Evolutionary conservation across 768 basidiomycete species (phyloP), one percentile per base, ranked within the genome.

Genomic region (Podaxis carcinomalis): DNA sequence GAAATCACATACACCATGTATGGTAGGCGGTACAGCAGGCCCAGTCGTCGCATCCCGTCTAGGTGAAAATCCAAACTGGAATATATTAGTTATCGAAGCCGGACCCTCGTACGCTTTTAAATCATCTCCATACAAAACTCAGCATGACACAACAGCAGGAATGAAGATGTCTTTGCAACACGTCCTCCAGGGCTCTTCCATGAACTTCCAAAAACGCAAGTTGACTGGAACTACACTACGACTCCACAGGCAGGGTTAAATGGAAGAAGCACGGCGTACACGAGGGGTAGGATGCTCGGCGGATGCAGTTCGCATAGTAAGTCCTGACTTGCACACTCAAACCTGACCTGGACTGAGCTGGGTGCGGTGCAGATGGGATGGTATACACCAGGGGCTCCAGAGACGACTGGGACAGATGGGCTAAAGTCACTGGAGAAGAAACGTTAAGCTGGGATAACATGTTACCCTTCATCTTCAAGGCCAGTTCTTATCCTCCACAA

Each of bases 391-490:
- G 74, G 5, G 75, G 75, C 27, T 68, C 73, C 1, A 53, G 64
- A 19, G 72, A 74, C 5, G 75, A 76, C 50, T 75, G 66, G 51
- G 68, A 77, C 62, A 67, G 71, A 4, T 75, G 66, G 61, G 75
- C 74, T 11, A 58, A 28, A 0, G 39, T 74, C 9, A 70, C 72
- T 28, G 66, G 68, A 4, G 73, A 74, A 47, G 52, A 53, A 3
- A 71, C 74, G 0, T 76, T 73, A 71, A 71, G 66, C 14, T 75
- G 75, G 75, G 61, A 73, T 16, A 68, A 59, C 21, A 47, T 76
- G 5, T 61, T 69, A 51, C 70, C 62, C 1, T 73, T 73, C 60
- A 62, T 73, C 57, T 42, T 59, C 58, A 68, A 64, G 56, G 70
- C 66, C 57, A 52, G 63, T 21, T n/a, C 36, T 9, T 13, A n/a